Percentiles rank a stretch among this genome's conserved stretches.
phyloP scores from a whole-genome alignment of 257 asterid species.

The Euphrasia confusa region DNA sequence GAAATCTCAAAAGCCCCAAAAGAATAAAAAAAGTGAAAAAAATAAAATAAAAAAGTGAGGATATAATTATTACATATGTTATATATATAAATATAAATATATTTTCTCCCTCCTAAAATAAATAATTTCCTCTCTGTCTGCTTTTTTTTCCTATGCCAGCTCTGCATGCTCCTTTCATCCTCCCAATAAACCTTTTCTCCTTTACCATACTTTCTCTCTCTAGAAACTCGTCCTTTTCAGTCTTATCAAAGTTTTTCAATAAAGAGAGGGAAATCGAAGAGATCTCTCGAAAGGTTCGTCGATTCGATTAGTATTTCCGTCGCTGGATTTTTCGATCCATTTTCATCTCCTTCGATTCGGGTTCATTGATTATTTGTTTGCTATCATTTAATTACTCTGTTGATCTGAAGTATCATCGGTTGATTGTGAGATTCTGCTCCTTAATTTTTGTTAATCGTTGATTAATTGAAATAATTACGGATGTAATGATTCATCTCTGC shows the following conservation, averaged over 20 bases:
- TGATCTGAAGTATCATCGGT: slow-evolving; percentile 33
- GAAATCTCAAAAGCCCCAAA: slow-evolving; percentile 39
- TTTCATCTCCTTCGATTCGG: slow-evolving; percentile 20
- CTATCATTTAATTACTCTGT: slow-evolving; percentile 8
- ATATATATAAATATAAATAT: not conserved
- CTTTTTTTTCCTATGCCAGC: slow-evolving; percentile 51
- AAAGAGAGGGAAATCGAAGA: slow-evolving; percentile 19
- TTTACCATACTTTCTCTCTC: slow-evolving; percentile 41
- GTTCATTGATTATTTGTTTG: not conserved
- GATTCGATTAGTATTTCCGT: slow-evolving; percentile 13
- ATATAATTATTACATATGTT: not conserved
- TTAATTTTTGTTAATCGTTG: not conserved
- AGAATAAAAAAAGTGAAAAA: slow-evolving; percentile 21
- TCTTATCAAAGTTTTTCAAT: slow-evolving; percentile 8
- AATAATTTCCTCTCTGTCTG: slow-evolving; percentile 17
- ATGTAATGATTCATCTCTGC: slow-evolving; percentile 9
- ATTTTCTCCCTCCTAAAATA: slow-evolving; percentile 13
- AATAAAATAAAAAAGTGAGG: too few species aligned
- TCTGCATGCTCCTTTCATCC: slow-evolving; percentile 41
- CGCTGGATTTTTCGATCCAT: slow-evolving; percentile 26
- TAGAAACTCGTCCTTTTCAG: slow-evolving; percentile 16
- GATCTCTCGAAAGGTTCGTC: slow-evolving; percentile 35
- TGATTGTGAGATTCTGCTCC: slow-evolving; percentile 17
- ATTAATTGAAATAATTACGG: slow-evolving; percentile 15
- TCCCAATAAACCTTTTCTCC: slow-evolving; percentile 39